Percentiles rank a stretch among this genome's conserved stretches.
Conservation (phyloP, 305 asterid species). For the Fraxinus floribunda region DNA sequence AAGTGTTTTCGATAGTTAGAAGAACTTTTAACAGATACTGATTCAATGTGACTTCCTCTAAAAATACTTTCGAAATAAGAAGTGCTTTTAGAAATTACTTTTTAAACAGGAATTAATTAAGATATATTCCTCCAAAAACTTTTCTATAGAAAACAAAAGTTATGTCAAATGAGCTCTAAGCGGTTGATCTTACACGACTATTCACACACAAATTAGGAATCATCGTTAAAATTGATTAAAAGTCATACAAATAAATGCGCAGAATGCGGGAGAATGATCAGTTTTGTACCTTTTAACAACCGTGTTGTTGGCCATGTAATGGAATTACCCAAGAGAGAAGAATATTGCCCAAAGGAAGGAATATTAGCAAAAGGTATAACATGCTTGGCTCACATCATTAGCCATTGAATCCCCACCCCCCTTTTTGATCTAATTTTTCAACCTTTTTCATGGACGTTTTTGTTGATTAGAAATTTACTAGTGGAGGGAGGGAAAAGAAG, state of each 20-base stretch:
- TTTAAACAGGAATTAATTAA: too few relatives aligned
- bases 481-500: neutral
- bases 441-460: conserved; percentile 14
- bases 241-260: neutral
- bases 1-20: too few relatives aligned
- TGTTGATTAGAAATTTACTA: conserved; percentile 22
- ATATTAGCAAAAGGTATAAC: conserved; percentile 10
- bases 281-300: neutral
- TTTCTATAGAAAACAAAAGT: too few relatives aligned
- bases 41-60: too few relatives aligned
- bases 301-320: conserved; percentile 5
- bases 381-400: conserved; percentile 36
- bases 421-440: conserved; percentile 18
- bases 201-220: neutral
- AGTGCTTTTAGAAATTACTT: too few relatives aligned
- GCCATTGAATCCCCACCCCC: conserved; percentile 12
- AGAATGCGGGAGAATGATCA: neutral
- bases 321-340: conserved; percentile 11
- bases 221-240: neutral
- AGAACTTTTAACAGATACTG: too few relatives aligned
- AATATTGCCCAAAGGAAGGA: conserved; percentile 12
- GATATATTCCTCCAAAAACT: too few relatives aligned
- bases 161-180: too few relatives aligned
- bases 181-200: too few relatives aligned
- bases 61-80: too few relatives aligned